These are phyloP conservation scores for Capsicum baccatum DNA, from an alignment of 257 asterid genomes.

Conservation along the genomic window DNA sequence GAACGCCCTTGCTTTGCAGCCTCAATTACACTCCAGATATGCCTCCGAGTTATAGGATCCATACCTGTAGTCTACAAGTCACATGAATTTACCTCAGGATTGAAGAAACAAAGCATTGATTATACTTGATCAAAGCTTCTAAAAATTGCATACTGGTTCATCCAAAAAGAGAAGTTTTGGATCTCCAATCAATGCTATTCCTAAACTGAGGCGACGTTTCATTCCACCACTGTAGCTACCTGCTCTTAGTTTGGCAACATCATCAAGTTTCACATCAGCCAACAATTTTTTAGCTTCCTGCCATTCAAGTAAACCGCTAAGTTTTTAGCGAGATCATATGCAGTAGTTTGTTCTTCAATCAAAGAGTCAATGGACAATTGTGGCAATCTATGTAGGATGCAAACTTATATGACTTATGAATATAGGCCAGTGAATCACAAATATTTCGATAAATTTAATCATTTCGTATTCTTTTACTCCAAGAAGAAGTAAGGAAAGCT, in stretches of 20 bases:
- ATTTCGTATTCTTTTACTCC: background rate
- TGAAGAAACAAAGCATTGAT: background rate
- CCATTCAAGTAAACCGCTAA: background rate
- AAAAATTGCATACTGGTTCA: slow-evolving; percentile 40
- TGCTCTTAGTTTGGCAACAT: slow-evolving; percentile 35
- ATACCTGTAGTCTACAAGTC: slow-evolving; percentile 50
- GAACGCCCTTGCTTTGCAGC: slow-evolving; percentile 50
- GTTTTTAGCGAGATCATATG: background rate
- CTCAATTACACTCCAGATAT: slow-evolving; percentile 48
- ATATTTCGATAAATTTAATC: background rate
- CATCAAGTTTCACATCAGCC: slow-evolving; percentile 40
- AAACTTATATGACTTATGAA: background rate
- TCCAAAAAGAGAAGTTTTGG: slow-evolving; percentile 45
- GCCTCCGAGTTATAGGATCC: slow-evolving; percentile 52
- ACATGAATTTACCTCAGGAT: background rate
- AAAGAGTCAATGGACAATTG: background rate
- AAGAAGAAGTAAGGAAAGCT: background rate
- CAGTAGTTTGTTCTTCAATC: slow-evolving; percentile 2
- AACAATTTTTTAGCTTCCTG: slow-evolving; percentile 40
- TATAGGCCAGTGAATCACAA: background rate
- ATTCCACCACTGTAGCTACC: slow-evolving; percentile 50
- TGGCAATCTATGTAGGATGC: background rate
- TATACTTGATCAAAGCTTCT: background rate
- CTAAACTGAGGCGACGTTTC: slow-evolving; percentile 47
- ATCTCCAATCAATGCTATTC: slow-evolving; percentile 47